These are phyloP conservation scores for Cladosporium sp. DNA, from an alignment of 2,329 filamentous ascomycete species.

Conservation along the genomic window DNA sequence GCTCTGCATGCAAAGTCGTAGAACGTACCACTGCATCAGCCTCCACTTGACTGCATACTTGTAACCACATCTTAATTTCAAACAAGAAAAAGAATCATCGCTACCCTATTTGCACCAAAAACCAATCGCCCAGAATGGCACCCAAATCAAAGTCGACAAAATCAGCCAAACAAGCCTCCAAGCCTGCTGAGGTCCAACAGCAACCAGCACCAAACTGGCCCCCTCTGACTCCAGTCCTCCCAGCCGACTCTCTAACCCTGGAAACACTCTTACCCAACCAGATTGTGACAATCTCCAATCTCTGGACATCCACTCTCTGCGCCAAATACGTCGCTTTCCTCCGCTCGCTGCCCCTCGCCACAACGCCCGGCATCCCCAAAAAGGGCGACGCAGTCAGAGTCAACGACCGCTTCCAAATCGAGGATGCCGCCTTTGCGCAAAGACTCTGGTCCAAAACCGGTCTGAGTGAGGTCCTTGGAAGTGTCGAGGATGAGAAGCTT, in stretches of 20 bases:
- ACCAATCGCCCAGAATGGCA: constrained; percentile 23
- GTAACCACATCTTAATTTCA: neutral
- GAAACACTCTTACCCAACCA: constrained; percentile 63
- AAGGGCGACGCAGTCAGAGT: constrained; percentile 79
- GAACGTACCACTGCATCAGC: neutral
- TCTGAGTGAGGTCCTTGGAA: constrained; percentile 60
- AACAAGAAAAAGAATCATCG: neutral
- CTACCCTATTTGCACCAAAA: neutral
- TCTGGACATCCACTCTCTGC: constrained; percentile 76
- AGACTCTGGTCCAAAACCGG: constrained; percentile 77
- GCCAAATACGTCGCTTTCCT: constrained; percentile 76
- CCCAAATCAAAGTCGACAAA: constrained; percentile 27
- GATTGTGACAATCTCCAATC: constrained; percentile 71
- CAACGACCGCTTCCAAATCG: constrained; percentile 84
- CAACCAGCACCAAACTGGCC: constrained; percentile 65
- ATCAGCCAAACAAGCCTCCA: constrained; percentile 16
- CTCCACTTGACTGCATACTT: neutral
- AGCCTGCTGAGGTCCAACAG: constrained; percentile 23
- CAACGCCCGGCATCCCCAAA: constrained; percentile 77
- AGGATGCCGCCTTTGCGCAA: constrained; percentile 73
- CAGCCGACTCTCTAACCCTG: constrained; percentile 64
- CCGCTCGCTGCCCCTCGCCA: constrained; percentile 68
- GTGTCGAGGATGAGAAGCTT: constrained; percentile 40
- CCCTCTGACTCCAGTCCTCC: constrained; percentile 67
- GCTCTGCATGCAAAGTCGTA: neutral